A percentile compares a stretch with the other conserved stretches of the same genome.
Conservation (phyloP, 2,329 filamentous ascomycete genomes). For the Passalora sequoiae region DNA sequence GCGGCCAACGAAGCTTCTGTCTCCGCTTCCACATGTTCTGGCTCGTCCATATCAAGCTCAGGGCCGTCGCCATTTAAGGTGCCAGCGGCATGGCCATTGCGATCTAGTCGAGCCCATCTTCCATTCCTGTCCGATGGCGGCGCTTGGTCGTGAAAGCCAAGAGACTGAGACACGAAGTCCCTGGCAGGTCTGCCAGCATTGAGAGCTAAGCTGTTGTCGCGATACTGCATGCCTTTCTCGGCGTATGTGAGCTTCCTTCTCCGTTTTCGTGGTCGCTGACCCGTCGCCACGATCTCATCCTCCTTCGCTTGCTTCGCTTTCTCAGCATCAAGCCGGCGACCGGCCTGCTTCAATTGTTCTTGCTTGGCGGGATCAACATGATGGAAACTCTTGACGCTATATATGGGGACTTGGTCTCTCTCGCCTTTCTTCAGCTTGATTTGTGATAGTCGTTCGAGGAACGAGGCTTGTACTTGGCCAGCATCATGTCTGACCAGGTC, state of each 20-base stretch:
- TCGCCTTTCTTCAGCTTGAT: conserved; percentile 42
- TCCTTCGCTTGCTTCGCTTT: conserved; percentile 4
- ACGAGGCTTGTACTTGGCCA: conserved; percentile 31
- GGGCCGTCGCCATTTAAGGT: background rate
- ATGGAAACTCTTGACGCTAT: conserved; percentile 20
- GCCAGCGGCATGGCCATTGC: too few species aligned
- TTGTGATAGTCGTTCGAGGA: conserved; percentile 38
- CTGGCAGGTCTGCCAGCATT: conserved; percentile 1
- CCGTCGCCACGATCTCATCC: conserved; percentile 6
- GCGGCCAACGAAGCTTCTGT: too few species aligned
- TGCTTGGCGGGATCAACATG: conserved; percentile 16
- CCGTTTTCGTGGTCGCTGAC: conserved; percentile 9
- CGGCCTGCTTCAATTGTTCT: conserved; percentile 17
- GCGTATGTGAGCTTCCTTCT: conserved; percentile 13
- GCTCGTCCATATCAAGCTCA: background rate
- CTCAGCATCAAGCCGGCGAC: conserved; percentile 13
- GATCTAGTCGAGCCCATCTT: background rate
- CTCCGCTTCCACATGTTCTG: background rate
- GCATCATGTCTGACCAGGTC: conserved; percentile 17
- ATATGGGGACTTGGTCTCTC: conserved; percentile 29
- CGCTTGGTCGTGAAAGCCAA: conserved; percentile 3
- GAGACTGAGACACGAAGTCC: background rate
- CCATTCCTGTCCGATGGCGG: conserved; percentile 1
- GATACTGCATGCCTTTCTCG: conserved; percentile 5
- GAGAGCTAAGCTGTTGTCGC: background rate